Base-by-base conservation (phyloP, 345 rosid genomes). In the Pugionium cornutum region DNA sequence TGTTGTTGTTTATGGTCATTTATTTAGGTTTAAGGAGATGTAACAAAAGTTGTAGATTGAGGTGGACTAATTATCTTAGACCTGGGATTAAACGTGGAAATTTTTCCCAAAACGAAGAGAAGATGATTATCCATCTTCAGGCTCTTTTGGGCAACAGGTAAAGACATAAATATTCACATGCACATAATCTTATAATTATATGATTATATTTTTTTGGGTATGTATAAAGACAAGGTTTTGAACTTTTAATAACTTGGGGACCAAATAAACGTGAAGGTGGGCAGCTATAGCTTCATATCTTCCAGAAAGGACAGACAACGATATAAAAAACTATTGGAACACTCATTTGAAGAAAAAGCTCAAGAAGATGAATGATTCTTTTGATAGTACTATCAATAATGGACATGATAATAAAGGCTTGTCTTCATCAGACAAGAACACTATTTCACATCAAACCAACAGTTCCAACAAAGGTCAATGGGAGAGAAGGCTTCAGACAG, bases 231-330 rank as follows among this genome's bases (percentile, higher is more conserved):
- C 61, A 53, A 60, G 25, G 28, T 37, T 73, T 67, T 45, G 18
- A 52, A 43, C n/a, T 45, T 66, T 43, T 31, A 50, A 50, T 66
- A 58, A 65, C 48, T 44, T 34, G 49, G 55, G 56, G 74, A 70
- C 56, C 65, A 58, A 49, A 58, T 66, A 53, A 33, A 34, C 60
- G 46, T 73, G 68, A 80, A 92, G 98, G 81, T 92, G 98, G 98
- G 98, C 98, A 54, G 96, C 98, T 47, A 92, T 92, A 69, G 98
- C 98, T 54, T 92, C 98, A 4, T 92, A 92, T 40, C 94, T 92
- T 75, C 98, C 98, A 30, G 88, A 92, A 74, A 82, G 97, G 73
- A 92, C 97, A 47, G 98, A 92, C 52, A 92, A 92, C 60, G 98
- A 92, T 67, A 89, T 92, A 46, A 89, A 92, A 62, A 89, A 89